phyloP scores from a whole-genome alignment of 805 yeast genomes.

The Candida jianshihensis region DNA sequence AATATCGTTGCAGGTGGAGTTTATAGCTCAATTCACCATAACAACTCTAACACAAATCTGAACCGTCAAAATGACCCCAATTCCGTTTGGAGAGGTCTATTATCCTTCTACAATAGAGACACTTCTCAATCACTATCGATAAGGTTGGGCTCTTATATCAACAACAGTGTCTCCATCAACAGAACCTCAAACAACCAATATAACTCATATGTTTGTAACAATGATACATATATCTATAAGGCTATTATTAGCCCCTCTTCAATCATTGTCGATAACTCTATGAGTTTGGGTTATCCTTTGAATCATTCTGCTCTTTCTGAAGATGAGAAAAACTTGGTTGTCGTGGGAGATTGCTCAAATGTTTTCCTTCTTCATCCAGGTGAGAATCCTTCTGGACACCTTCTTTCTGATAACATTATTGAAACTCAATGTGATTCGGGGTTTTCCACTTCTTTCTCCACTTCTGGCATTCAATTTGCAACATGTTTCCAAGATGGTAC shows the following conservation, averaged over 20 bases:
- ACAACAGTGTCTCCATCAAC: conserved; percentile 64
- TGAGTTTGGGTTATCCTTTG: conserved; percentile 56
- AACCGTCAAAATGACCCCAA: conserved; percentile 1
- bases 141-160: conserved; percentile 73
- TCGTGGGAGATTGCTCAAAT: conserved; percentile 73
- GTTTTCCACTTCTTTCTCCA: conserved; percentile 72
- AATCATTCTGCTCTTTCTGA: conserved; percentile 71
- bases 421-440: conserved; percentile 69
- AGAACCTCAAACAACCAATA: conserved; percentile 37
- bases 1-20: conserved; percentile 48
- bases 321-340: conserved; percentile 48
- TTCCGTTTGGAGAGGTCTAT: conserved; percentile 49
- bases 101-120: conserved; percentile 48
- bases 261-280: conserved; percentile 34
- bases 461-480: conserved; percentile 69
- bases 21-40: conserved; percentile 29
- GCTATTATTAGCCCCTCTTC: conserved; percentile 49
- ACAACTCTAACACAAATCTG: conserved; percentile 5
- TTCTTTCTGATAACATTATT: conserved; percentile 31
- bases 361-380: conserved; percentile 45
- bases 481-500: conserved; percentile 84
- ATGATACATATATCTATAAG: conserved; percentile 66
- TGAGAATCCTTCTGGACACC: conserved; percentile 24
- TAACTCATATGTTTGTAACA: conserved; percentile 70
- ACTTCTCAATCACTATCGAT: conserved; percentile 42